Evolutionary conservation across 164 flowering plant genomes (phyloP).

Genomic region (Tetracentron sinense): DNA sequence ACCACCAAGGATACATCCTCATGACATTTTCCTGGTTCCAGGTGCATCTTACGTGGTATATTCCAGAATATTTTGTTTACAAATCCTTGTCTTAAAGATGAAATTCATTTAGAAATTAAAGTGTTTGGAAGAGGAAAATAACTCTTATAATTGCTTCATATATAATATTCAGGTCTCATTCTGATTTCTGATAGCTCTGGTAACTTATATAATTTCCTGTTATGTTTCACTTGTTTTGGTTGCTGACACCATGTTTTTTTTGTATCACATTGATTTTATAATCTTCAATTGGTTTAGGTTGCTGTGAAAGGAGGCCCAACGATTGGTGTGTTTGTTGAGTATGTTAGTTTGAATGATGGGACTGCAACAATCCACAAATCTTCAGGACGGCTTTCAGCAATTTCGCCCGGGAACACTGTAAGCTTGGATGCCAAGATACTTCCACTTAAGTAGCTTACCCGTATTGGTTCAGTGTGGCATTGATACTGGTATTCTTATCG

Average conservation of each 20-base stretch:
- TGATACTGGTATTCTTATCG: neutral
- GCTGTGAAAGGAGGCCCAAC: constrained; percentile 81
- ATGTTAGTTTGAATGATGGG: constrained; percentile 44
- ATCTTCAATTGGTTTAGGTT: constrained; percentile 37
- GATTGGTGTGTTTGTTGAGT: constrained; percentile 46
- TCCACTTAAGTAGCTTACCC: neutral
- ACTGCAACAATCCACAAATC: constrained; percentile 44
- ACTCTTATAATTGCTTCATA: neutral
- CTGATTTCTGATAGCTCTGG: neutral
- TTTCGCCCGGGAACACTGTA: constrained; percentile 75
- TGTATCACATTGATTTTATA: neutral
- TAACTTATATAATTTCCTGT: neutral
- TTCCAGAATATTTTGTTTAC: neutral
- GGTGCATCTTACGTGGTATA: constrained; percentile 87
- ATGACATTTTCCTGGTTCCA: constrained; percentile 66
- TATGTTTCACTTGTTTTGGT: neutral
- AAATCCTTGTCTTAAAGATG: neutral
- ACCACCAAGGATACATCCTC: constrained; percentile 64
- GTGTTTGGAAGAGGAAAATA: neutral
- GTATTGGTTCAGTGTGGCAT: neutral
- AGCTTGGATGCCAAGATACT: constrained; percentile 18
- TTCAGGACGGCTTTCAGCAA: constrained; percentile 68
- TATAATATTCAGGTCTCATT: neutral
- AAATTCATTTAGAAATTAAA: neutral
- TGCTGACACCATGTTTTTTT: neutral